A percentile compares a stretch with the other conserved stretches of the same genome.
These are phyloP conservation scores for Russula earlei DNA, from an alignment of 768 basidiomycete genomes.

Conservation along the genomic window DNA sequence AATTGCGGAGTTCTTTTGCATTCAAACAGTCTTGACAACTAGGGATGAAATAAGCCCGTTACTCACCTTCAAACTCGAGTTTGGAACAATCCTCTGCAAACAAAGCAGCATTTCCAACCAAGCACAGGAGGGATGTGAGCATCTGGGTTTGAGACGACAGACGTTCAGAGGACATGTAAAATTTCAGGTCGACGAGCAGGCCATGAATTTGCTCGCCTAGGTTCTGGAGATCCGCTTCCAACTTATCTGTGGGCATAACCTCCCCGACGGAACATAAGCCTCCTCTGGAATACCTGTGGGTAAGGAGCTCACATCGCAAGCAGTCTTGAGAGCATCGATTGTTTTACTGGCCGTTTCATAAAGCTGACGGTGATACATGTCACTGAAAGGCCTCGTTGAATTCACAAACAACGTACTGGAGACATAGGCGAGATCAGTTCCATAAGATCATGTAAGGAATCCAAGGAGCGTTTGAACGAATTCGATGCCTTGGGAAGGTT, in stretches of 20 bases:
- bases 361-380: background rate
- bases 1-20: background rate
- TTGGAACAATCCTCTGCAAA: conserved; percentile 12
- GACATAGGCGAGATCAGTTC: background rate
- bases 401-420: background rate
- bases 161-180: background rate
- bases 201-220: conserved; percentile 1
- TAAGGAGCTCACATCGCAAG: conserved; percentile 1
- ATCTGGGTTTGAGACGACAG: background rate
- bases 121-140: background rate
- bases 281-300: background rate
- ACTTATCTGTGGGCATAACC: background rate
- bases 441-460: conserved; percentile 1
- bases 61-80: background rate
- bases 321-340: background rate
- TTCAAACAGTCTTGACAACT: background rate
- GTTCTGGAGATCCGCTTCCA: background rate
- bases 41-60: background rate
- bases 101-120: conserved; percentile 5
- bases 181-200: background rate
- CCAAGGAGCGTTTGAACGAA: background rate
- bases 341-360: background rate
- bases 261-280: background rate
- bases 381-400: background rate
- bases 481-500: conserved; percentile 5